Evolutionary conservation across 805 yeast species (phyloP), one percentile per base, ranked within the genome.

Genomic region (Pichia paraexigua): DNA sequence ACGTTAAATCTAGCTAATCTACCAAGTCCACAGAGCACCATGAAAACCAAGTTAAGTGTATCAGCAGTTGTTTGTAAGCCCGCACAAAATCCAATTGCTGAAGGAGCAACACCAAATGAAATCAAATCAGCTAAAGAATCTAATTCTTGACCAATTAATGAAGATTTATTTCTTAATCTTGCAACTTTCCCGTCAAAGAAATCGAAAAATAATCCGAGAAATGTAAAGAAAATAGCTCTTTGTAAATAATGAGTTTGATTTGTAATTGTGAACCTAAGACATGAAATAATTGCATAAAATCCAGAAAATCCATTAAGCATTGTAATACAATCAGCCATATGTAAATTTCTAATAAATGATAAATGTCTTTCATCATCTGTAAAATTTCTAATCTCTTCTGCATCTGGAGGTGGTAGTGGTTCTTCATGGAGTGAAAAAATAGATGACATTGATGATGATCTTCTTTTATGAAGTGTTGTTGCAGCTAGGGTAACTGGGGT

Each of bases 171-270:
- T 71, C 97, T 80, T 71, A 94, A 78, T 63, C 99, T 79, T 5
- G 99, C 99, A 9, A 92, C 99, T 61, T 95, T 82, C 37, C 99
- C 99, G 66, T 94, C 99, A 66, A 94, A 87, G 66, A 94, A 90
- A 68, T 92, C 99, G 67, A 92, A 92, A 65, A 94, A 89, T 63
- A 92, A 79, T 6, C 99, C 99, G 58, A 92, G 73, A n/a, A 87
- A 76, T 43, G 90, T 88, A 70, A 76, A 89, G 58, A 85, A 82
- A 71, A 90, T 91, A 2, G 98, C 97, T 60, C 96, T 77, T 70
- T 86, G 92, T 32, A 83, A 79, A 65, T 86, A 85, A 62, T 82
- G 85, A 9, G 80, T 70, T 58, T 81, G 74, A 15, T 80, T 82
- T 3, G 92, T 86, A 48, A 82, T 72, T 6, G 91, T 80, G 67